Conservation (phyloP, 1,139 yeast genomes). For the Yamadazyma sp. region DNA sequence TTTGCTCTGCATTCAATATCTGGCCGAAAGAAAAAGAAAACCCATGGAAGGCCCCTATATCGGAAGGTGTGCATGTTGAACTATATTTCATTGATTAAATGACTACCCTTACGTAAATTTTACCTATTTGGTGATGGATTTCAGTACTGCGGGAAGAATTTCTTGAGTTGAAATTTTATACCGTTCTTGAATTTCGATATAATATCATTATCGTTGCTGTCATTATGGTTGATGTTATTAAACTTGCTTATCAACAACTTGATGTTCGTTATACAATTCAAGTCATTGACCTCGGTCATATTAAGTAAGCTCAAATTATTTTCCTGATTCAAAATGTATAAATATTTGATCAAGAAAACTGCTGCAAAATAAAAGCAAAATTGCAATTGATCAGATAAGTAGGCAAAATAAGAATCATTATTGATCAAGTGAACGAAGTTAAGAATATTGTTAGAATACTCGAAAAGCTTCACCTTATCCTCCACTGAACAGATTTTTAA, state of each 20-base stretch:
- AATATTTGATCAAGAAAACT: slow-evolving; percentile 37
- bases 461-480: slow-evolving; percentile 25
- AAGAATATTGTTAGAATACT: slow-evolving; percentile 45
- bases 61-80: not conserved
- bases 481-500: slow-evolving; percentile 17
- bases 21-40: not conserved
- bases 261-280: slow-evolving; percentile 17
- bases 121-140: too few species aligned
- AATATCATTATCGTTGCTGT: slow-evolving; percentile 28
- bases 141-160: slow-evolving; percentile 7
- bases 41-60: not conserved
- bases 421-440: slow-evolving; percentile 40
- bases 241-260: slow-evolving; percentile 30
- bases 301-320: slow-evolving; percentile 7
- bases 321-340: slow-evolving; percentile 12
- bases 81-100: too few species aligned
- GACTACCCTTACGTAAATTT: too few species aligned
- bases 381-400: slow-evolving; percentile 67
- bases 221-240: slow-evolving; percentile 30
- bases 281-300: slow-evolving; percentile 11
- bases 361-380: slow-evolving; percentile 56
- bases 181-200: slow-evolving; percentile 31
- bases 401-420: slow-evolving; percentile 65
- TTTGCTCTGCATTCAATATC: not conserved
- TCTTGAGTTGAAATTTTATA: slow-evolving; percentile 18